Evolutionary conservation across 2,329 filamentous ascomycete species (phyloP), one percentile per base, ranked within the genome.

Genomic region (Pseudocercospora pini-densiflorae): DNA sequence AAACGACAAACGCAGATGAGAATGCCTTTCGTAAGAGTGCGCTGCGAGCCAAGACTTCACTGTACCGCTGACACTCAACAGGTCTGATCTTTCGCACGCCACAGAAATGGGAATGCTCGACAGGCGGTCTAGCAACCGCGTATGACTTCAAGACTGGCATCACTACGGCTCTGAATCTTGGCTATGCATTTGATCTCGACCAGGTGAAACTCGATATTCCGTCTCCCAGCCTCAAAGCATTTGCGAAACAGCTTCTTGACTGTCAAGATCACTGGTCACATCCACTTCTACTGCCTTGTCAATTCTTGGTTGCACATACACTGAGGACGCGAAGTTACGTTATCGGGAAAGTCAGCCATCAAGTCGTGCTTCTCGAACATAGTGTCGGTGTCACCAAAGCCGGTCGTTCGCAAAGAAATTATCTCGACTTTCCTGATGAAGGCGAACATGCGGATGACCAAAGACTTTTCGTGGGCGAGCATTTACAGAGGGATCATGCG

Each of bases 71-170:
- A 57, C 31, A 57, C 9, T 4, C 40, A 14, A 8, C 27, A 64
- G 63, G 64, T 3, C 27, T 70, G 5, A 47, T 70, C 5, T 62
- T 70, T 7, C 57, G 66, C 47, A 60, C 66, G 12, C 66, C 68
- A 19, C 68, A 70, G 40, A 68, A 68, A 33, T 61, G 54, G 54
- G 64, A 67, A 21, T 65, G 67, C 16, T 58, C 61, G 16, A 54
- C 58, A 10, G 66, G 66, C 3, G 64, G 64, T 5, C 36, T 70
- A 3, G 57, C 66, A 1, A 40, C 67, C 3, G 60, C 66, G 21
- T 54, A 70, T 23, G 29, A 68, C 57, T 67, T 70, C 53, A 43
- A 51, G 9, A 65, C 59, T 3, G 51, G 60, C 3, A 59, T 64
- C 5, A 67, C 66, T 7, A 68, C 66, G 21, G 68, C 62, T 0